phyloP scores from a whole-genome alignment of 352 stramenopile species.

The Aphanomyces invadans region DNA sequence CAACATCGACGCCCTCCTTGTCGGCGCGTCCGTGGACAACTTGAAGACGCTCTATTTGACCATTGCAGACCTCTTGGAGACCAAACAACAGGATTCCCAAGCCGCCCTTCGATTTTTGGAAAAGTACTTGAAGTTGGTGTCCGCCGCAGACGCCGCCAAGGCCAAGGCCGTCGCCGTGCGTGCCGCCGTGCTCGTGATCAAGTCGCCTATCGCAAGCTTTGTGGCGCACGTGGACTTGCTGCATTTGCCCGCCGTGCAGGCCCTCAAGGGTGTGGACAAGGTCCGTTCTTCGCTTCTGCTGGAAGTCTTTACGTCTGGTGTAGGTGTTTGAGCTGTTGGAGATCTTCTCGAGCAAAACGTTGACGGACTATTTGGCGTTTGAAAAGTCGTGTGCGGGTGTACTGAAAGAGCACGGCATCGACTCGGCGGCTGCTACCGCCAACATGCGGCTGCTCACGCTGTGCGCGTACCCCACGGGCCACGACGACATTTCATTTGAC shows the following conservation, averaged over 20 bases:
- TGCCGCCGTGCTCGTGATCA: constrained; percentile 76
- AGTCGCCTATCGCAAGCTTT: constrained; percentile 87
- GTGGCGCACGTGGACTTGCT: constrained; percentile 83
- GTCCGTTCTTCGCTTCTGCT: constrained; percentile 20
- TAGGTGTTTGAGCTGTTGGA: constrained; percentile 84
- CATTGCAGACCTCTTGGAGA: constrained; percentile 60
- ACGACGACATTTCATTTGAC: constrained; percentile 88
- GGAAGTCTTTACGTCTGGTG: constrained; percentile 14
- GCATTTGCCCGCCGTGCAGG: constrained; percentile 62
- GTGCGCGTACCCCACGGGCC: constrained; percentile 83
- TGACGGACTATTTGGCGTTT: constrained; percentile 85
- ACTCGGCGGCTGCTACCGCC: constrained; percentile 50
- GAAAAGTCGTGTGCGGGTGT: constrained; percentile 58
- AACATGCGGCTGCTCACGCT: constrained; percentile 92
- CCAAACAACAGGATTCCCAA: constrained; percentile 31
- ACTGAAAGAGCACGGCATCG: constrained; percentile 50
- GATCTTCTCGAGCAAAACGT: constrained; percentile 88
- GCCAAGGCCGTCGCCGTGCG: constrained; percentile 75
- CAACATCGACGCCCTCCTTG: constrained; percentile 50
- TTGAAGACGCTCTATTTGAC: constrained; percentile 53
- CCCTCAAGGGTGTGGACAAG: constrained; percentile 46
- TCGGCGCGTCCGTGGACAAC: constrained; percentile 40
- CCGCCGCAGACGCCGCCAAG: constrained; percentile 39
- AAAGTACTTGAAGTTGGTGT: constrained; percentile 61
- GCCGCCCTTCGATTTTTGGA: constrained; percentile 65